These are phyloP conservation scores for Lentinula edodes DNA, from an alignment of 768 basidiomycete genomes.

Conservation along the genomic window DNA sequence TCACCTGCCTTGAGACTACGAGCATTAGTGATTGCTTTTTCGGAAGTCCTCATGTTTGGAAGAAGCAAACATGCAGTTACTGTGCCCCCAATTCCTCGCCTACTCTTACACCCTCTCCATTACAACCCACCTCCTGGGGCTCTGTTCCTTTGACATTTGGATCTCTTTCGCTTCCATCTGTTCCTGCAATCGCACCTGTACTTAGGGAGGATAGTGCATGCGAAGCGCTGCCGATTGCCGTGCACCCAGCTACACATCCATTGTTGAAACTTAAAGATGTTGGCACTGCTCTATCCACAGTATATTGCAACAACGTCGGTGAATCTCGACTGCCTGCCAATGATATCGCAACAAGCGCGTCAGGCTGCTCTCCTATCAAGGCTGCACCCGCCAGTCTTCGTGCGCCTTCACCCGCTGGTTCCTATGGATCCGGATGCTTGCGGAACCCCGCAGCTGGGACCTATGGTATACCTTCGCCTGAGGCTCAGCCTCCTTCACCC, in stretches of 20 bases:
- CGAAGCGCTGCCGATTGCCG: conserved; percentile 72
- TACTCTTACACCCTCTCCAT: conserved; percentile 10
- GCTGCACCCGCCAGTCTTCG: background rate
- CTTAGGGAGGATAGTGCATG: conserved; percentile 31
- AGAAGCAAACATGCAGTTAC: conserved; percentile 15
- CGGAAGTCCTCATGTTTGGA: conserved; percentile 23
- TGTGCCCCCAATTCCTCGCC: conserved; percentile 10
- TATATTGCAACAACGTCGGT: conserved; percentile 23
- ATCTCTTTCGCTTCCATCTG: background rate
- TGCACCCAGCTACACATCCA: conserved; percentile 69
- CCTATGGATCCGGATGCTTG: conserved; percentile 7
- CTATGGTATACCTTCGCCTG: background rate
- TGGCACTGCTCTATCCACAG: conserved; percentile 42
- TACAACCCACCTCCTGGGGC: background rate
- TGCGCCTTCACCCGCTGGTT: background rate
- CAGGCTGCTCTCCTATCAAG: background rate
- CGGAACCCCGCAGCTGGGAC: conserved; percentile 12
- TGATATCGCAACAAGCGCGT: background rate
- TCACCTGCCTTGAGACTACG: conserved; percentile 20
- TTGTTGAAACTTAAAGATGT: conserved; percentile 66
- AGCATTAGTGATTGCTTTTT: conserved; percentile 16
- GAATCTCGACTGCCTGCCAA: conserved; percentile 1
- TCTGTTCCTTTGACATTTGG: conserved; percentile 1
- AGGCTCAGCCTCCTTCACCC: conserved; percentile 14
- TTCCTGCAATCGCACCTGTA: background rate